These are phyloP conservation scores for Phytopythium chamaehyphon DNA, from an alignment of 352 stramenopile species.

Conservation along the genomic window DNA sequence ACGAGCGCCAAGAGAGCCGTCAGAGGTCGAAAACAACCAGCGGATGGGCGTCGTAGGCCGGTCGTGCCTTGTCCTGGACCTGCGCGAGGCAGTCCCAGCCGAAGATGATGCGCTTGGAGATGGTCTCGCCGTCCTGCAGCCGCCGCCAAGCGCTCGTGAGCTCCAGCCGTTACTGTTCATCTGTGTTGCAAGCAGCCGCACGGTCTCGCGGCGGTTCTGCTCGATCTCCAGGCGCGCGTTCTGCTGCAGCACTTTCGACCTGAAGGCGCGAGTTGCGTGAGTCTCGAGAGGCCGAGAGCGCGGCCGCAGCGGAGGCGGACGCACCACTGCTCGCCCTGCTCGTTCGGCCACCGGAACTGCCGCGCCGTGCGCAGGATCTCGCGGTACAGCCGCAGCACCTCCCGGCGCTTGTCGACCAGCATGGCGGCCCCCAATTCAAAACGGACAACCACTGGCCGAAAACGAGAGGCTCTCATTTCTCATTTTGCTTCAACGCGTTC, in stretches of 20 bases:
- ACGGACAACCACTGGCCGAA: too few species aligned
- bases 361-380: constrained; percentile 74
- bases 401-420: constrained; percentile 60
- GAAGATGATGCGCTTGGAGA: constrained; percentile 75
- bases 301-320: neutral
- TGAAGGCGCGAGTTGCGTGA: constrained; percentile 4
- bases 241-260: constrained; percentile 54
- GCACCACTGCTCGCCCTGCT: constrained; percentile 66
- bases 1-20: neutral
- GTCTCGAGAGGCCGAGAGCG: neutral
- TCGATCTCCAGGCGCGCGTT: constrained; percentile 83
- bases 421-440: neutral
- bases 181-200: constrained; percentile 18
- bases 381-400: constrained; percentile 79
- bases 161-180: constrained; percentile 1
- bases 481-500: too few species aligned
- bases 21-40: neutral
- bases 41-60: neutral
- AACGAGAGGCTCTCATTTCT: too few species aligned
- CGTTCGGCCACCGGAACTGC: constrained; percentile 71
- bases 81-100: constrained; percentile 76
- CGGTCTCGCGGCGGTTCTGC: constrained; percentile 66
- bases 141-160: neutral
- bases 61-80: constrained; percentile 67
- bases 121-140: constrained; percentile 59